Evolutionary conservation across 2,329 filamentous ascomycete genomes (phyloP), one percentile per base, ranked within the genome.

Genomic region (Colletotrichum theobromicola): DNA sequence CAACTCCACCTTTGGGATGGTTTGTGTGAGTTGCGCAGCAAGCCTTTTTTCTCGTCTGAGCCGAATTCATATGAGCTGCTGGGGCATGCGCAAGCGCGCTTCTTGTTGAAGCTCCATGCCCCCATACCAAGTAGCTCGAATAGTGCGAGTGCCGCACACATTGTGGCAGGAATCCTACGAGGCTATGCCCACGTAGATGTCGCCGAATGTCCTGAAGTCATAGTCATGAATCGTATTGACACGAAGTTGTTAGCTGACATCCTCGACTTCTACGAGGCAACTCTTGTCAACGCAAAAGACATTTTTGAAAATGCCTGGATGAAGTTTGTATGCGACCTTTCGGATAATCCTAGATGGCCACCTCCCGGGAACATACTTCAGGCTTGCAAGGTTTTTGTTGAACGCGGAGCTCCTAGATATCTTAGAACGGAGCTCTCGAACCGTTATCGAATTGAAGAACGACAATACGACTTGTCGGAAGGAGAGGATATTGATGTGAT

Each of bases 371-470:
- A 55, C 6, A 6, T 5, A 9, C 4, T 55, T 2, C 21, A 55
- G 7, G 50, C 21, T 9, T 55, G 50, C 24, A 55, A 55, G 21
- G 12, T 55, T 0, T 55, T 55, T 7, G 50, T 55, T 16, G 50
- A 55, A 18, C 21, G 12, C 24, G 50, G 50, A 16, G 50, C 50
- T 16, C 50, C 50, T 58, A 26, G 55, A 69, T 12, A 15, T 6
- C 9, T 32, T 2, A 42, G 4, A 2, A 9, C 16, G n/a, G 4
- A 37, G 7, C 16, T 37, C 16, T 4, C 16, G 35, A 18, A 18
- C 7, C 0, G 9, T 2, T 9, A 37, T 8, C 16, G 16, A 1
- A 2, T 3, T 37, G 2, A 9, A 18, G 35, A 18, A 18, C 16
- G 4, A 18, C 16, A 15, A 18, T 4, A 5, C 16, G 35, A 37